Conservation (phyloP, 805 yeast species). For the Candida sakaeoensis region DNA sequence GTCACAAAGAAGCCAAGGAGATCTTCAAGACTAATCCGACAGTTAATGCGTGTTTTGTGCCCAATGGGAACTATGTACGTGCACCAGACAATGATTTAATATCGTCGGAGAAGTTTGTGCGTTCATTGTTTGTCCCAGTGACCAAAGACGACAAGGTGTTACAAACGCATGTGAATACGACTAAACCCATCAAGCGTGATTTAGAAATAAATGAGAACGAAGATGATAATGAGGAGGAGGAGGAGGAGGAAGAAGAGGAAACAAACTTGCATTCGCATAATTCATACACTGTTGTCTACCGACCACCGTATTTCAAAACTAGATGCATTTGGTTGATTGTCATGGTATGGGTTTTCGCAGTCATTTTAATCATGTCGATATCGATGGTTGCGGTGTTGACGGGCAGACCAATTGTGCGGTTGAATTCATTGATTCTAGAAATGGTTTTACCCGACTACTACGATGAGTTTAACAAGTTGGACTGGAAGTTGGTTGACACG, state of each 20-base stretch:
- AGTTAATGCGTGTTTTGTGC: slow-evolving; percentile 59
- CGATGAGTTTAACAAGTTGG: slow-evolving; percentile 6
- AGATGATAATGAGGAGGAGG: not conserved
- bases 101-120: slow-evolving; percentile 53
- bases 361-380: slow-evolving; percentile 23
- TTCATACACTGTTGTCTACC: slow-evolving; percentile 71
- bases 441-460: not conserved
- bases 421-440: slow-evolving; percentile 1
- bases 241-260: slow-evolving; percentile 21
- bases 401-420: slow-evolving; percentile 24
- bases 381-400: slow-evolving; percentile 20
- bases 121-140: slow-evolving; percentile 74
- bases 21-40: slow-evolving; percentile 41
- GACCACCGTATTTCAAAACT: slow-evolving; percentile 71
- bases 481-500: slow-evolving; percentile 21
- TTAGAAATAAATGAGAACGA: slow-evolving; percentile 6
- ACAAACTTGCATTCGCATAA: slow-evolving; percentile 34
- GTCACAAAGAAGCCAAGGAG: slow-evolving; percentile 40
- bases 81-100: slow-evolving; percentile 85
- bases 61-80: slow-evolving; percentile 77
- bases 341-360: slow-evolving; percentile 46
- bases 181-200: no score
- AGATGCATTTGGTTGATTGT: slow-evolving; percentile 51
- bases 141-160: slow-evolving; percentile 71
- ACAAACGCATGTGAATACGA: slow-evolving; percentile 2